Percentiles rank a stretch among this genome's conserved stretches.
Conservation (phyloP, 148 eudicot genomes). For the Cornus kousa region DNA sequence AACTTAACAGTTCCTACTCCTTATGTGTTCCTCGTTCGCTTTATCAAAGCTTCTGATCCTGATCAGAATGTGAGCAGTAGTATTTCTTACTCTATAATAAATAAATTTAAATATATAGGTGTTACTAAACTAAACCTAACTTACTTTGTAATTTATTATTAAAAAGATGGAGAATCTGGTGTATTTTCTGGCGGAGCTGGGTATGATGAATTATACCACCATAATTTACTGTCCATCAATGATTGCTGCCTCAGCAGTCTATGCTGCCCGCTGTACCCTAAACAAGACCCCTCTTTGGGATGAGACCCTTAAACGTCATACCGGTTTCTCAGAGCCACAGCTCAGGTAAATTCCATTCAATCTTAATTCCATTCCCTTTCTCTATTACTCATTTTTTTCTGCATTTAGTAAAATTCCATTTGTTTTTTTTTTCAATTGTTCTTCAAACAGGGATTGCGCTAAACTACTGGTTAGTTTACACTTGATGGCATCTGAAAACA, state of each 20-base stretch:
- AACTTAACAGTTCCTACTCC: slow-evolving; percentile 78
- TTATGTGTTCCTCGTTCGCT: slow-evolving; percentile 69
- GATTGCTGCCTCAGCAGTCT: slow-evolving; percentile 91
- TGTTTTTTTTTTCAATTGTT: too few relatives aligned
- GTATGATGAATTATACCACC: slow-evolving; percentile 58
- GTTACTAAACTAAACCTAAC: too few relatives aligned
- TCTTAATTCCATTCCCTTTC: too few relatives aligned
- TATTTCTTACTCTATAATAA: too few relatives aligned
- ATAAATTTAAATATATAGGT: too few relatives aligned
- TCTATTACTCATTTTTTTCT: too few relatives aligned
- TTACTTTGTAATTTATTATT: too few relatives aligned
- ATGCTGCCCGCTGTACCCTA: slow-evolving; percentile 66
- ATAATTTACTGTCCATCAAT: slow-evolving; percentile 55
- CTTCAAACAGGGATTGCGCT: slow-evolving; percentile 60
- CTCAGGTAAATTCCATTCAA: slow-evolving; percentile 35
- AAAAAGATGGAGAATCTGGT: slow-evolving; percentile 58
- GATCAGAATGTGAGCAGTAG: slow-evolving; percentile 12
- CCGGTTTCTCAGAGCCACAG: slow-evolving; percentile 67
- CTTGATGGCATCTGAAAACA: slow-evolving; percentile 41
- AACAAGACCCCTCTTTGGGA: slow-evolving; percentile 67
- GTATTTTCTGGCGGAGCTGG: slow-evolving; percentile 73
- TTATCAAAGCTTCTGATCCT: slow-evolving; percentile 60
- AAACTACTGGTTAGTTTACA: slow-evolving; percentile 62
- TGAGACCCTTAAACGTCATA: slow-evolving; percentile 63
- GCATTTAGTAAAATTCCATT: too few relatives aligned